These are phyloP conservation scores for Esteya vermicola DNA, from an alignment of 2,329 filamentous ascomycete species.

Conservation along the genomic window DNA sequence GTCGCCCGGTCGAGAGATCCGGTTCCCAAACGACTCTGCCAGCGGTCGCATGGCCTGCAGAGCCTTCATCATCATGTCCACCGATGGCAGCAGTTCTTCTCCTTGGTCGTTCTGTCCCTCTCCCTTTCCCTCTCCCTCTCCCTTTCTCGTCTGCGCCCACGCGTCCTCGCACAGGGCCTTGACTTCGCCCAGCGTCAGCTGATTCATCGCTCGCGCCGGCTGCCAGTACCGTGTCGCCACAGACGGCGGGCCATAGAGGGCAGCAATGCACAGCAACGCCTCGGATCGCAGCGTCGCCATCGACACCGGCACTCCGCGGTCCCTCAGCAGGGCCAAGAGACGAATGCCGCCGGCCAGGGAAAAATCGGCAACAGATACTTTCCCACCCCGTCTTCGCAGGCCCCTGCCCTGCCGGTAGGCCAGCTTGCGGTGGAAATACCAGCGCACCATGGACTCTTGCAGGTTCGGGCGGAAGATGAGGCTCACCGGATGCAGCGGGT, in stretches of 20 bases:
- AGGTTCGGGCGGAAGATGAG: constrained; percentile 25
- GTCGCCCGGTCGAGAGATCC: constrained; percentile 5
- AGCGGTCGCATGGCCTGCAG: constrained; percentile 12
- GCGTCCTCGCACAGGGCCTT: constrained; percentile 22
- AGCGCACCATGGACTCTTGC: constrained; percentile 12
- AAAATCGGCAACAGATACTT: constrained; percentile 11
- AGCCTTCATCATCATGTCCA: constrained; percentile 13
- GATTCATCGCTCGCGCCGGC: constrained; percentile 10
- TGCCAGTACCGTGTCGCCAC: constrained; percentile 11
- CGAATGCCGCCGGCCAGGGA: constrained; percentile 17
- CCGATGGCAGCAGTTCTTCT: constrained; percentile 15
- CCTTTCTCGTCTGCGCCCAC: constrained; percentile 15
- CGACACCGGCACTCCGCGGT: constrained; percentile 17
- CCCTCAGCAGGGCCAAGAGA: constrained; percentile 18
- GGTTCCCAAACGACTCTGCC: constrained; percentile 3
- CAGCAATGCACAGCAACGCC: constrained; percentile 17
- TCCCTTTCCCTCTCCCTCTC: background rate
- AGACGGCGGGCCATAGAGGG: constrained; percentile 18
- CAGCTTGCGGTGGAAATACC: constrained; percentile 27
- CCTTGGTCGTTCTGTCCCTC: background rate
- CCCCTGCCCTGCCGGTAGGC: constrained; percentile 8
- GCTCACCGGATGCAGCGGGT: constrained; percentile 30
- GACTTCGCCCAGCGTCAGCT: constrained; percentile 17
- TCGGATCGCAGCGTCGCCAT: constrained; percentile 12
- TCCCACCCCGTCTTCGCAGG: background rate